Evolutionary conservation across 805 yeast species (phyloP).

Genomic region (Wickerhamiella occidentalis): DNA sequence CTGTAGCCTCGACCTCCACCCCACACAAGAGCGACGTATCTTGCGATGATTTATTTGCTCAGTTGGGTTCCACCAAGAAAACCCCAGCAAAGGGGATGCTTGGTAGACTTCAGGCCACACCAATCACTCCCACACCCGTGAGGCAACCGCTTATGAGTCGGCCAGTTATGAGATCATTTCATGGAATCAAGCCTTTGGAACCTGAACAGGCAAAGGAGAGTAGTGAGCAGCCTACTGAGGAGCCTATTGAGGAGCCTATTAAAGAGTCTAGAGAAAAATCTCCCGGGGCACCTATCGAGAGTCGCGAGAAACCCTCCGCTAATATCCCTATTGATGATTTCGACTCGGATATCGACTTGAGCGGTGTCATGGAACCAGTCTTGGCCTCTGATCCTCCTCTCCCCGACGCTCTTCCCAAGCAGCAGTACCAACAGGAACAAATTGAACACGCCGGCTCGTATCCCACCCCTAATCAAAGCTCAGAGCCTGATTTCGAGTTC

Average conservation of each 20-base stretch:
- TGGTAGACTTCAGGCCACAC: background rate
- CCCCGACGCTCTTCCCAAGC: background rate
- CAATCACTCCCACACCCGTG: constrained; percentile 1
- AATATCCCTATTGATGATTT: background rate
- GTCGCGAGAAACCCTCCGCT: background rate
- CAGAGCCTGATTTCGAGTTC: constrained; percentile 1
- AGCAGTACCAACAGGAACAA: background rate
- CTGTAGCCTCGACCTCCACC: background rate
- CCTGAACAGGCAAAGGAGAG: background rate
- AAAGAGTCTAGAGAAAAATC: background rate
- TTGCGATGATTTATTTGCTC: background rate
- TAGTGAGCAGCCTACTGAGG: background rate
- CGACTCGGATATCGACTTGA: background rate
- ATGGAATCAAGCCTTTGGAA: background rate
- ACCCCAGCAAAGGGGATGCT: background rate
- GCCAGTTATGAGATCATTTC: background rate
- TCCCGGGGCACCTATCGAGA: no score
- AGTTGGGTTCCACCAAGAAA: background rate
- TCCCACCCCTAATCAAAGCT: constrained; percentile 7
- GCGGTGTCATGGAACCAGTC: background rate
- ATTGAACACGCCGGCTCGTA: background rate
- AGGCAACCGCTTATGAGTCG: background rate
- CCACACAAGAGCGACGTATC: background rate
- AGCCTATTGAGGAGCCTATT: background rate
- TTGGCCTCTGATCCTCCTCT: background rate